Evolutionary conservation across 805 yeast genomes (phyloP), one percentile per base, ranked within the genome.

Genomic region (Candida piceae): DNA sequence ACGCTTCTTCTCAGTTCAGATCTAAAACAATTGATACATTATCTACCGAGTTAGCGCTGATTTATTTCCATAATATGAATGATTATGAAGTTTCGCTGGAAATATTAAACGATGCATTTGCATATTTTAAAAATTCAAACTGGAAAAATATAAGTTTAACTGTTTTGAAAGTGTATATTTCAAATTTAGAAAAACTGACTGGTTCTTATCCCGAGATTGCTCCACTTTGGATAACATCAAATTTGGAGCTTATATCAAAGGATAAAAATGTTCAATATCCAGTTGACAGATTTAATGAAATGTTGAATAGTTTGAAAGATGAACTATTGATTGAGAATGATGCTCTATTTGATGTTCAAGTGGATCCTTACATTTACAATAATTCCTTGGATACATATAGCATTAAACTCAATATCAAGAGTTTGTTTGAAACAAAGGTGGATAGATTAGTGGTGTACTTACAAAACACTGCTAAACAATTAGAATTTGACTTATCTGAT

Each of bases 1-100:
- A 74, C 44, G 67, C 72, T 4, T 44, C 54, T 1, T 72, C 83
- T 3, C 64, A 58, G 4, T 58, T 56, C 12, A 67, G 86, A 39
- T 71, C 77, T 12, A 70, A 90, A 44, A 70, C 86, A 0, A 79
- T 84, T 6, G 89, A 84, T 49, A 66, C 80, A 4, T 64, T 93
- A 12, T 78, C 89, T 1, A 75, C 85, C 6, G 96, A 90, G 45
- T 69, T 87, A 36, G 96, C 95, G 0, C 53, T 83, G 9, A 58
- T 87, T 13, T 32, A 56, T 5, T 78, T 81, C 41, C 80, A 74
- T 53, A 76, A 74, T 45, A 62, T 66, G 21, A 61, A 70, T 4
- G 69, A 83, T 23, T 81, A 75, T 47, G 68, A 69, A 25, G 70
- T 72, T 30, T 81, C 96, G 1, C 71, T 78, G 12, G 63, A 71